A percentile compares a stretch with the other conserved stretches of the same genome.
phyloP scores from a whole-genome alignment of 2,329 filamentous ascomycete species.

The Alternaria panax region DNA sequence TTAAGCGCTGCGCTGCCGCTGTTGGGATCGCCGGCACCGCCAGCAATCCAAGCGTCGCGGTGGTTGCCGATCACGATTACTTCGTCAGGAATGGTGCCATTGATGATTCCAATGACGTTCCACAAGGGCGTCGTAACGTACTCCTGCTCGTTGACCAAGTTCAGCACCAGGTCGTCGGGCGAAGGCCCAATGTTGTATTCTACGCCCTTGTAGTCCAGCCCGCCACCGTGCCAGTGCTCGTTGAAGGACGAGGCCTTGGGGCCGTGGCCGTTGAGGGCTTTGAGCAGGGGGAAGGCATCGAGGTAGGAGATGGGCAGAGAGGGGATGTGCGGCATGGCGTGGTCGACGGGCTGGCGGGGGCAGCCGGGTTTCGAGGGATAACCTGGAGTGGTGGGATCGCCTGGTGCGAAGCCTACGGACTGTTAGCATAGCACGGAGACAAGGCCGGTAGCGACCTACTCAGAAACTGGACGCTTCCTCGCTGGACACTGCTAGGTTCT shows the following conservation, averaged over 20 bases:
- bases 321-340: slow-evolving; percentile 81
- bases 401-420: slow-evolving; percentile 63
- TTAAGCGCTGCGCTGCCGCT: slow-evolving; percentile 81
- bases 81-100: slow-evolving; percentile 83
- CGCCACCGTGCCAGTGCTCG: slow-evolving; percentile 74
- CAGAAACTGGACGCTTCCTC: slow-evolving; percentile 77
- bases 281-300: slow-evolving; percentile 87
- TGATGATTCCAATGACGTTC: slow-evolving; percentile 91
- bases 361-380: slow-evolving; percentile 92
- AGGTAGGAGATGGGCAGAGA: slow-evolving; percentile 89
- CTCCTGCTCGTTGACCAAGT: slow-evolving; percentile 59
- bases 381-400: slow-evolving; percentile 89
- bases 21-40: slow-evolving; percentile 84
- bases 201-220: slow-evolving; percentile 80
- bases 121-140: slow-evolving; percentile 60
- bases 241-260: slow-evolving; percentile 78
- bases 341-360: slow-evolving; percentile 74
- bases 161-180: slow-evolving; percentile 68
- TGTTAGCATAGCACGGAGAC: slow-evolving; percentile 17
- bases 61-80: slow-evolving; percentile 93
- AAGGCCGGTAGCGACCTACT: slow-evolving; percentile 42
- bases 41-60: slow-evolving; percentile 86
- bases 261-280: slow-evolving; percentile 87
- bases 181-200: slow-evolving; percentile 86
- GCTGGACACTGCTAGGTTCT: slow-evolving; percentile 86